A percentile compares a stretch with the other conserved stretches of the same genome.
These are phyloP conservation scores for Solanum hybrid DNA, from an alignment of 305 asterid genomes.

Conservation along the genomic window DNA sequence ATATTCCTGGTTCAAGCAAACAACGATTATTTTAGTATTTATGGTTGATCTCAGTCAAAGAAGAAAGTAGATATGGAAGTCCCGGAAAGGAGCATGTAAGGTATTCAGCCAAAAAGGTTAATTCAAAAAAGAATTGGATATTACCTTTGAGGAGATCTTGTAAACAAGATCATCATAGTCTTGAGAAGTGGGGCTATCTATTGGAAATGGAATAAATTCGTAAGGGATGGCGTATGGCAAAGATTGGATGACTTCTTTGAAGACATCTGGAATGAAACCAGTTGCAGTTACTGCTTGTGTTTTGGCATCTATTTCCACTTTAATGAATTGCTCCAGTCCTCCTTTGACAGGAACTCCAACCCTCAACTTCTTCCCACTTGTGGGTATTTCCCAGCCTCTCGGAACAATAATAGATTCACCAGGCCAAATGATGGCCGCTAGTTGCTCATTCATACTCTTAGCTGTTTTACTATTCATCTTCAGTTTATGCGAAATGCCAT, in stretches of 20 bases:
- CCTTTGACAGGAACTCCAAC: slow-evolving; percentile 31
- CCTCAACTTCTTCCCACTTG: slow-evolving; percentile 25
- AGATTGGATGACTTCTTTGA: slow-evolving; percentile 15
- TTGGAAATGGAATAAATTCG: slow-evolving; percentile 9
- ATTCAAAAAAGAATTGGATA: not conserved
- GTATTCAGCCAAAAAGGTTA: not conserved
- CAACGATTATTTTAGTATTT: not conserved
- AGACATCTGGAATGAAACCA: slow-evolving; percentile 25
- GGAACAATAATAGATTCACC: slow-evolving; percentile 31
- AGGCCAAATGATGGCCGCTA: slow-evolving; percentile 37
- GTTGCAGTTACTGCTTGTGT: slow-evolving; percentile 15
- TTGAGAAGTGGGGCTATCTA: slow-evolving; percentile 5
- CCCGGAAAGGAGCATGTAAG: not conserved
- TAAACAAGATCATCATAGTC: slow-evolving; percentile 11
- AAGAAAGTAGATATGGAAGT: not conserved
- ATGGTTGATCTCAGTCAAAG: not conserved
- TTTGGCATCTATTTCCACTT: slow-evolving; percentile 10
- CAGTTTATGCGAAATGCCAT: slow-evolving; percentile 11
- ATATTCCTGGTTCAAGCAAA: slow-evolving; percentile 19
- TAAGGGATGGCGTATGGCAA: slow-evolving; percentile 17
- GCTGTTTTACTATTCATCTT: not conserved
- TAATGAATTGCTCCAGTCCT: slow-evolving; percentile 32
- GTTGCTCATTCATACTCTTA: not conserved
- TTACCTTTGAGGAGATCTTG: slow-evolving; percentile 24
- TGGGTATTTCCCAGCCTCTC: slow-evolving; percentile 31